Percentiles rank a stretch among this genome's conserved stretches.
Conservation (phyloP, 768 basidiomycete species). For the Jaapia argillacea region DNA sequence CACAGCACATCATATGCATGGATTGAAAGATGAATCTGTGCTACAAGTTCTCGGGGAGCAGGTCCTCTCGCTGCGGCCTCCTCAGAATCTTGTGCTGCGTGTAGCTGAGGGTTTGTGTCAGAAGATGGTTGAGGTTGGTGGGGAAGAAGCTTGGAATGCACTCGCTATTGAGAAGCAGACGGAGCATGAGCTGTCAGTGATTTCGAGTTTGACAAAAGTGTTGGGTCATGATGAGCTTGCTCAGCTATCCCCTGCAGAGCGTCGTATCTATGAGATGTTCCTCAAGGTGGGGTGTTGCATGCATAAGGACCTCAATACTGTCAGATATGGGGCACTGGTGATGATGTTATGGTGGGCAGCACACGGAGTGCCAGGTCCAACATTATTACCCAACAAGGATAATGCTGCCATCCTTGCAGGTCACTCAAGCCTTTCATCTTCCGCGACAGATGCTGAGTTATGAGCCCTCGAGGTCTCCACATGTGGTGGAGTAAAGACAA, state of each 20-base stretch:
- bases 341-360: constrained; percentile 11
- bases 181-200: constrained; percentile 9
- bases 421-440: neutral
- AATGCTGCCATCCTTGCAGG: neutral
- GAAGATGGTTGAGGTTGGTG: neutral
- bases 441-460: constrained; percentile 7
- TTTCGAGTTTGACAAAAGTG: constrained; percentile 6
- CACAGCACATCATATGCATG: constrained; percentile 6
- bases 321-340: constrained; percentile 19
- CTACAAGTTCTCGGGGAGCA: constrained; percentile 4
- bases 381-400: neutral
- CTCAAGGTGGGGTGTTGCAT: constrained; percentile 27
- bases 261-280: constrained; percentile 16
- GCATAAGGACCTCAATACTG: constrained; percentile 28
- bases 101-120: neutral
- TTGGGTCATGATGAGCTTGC: constrained; percentile 10
- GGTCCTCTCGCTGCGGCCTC: neutral
- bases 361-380: neutral
- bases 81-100: neutral
- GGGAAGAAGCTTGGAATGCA: neutral
- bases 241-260: constrained; percentile 7
- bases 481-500: constrained; percentile 17
- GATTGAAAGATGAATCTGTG: constrained; percentile 4
- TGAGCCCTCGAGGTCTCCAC: constrained; percentile 12
- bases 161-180: constrained; percentile 9